Evolutionary conservation across 1,139 yeast genomes (phyloP).

Genomic region (Kodamaea fungicola): DNA sequence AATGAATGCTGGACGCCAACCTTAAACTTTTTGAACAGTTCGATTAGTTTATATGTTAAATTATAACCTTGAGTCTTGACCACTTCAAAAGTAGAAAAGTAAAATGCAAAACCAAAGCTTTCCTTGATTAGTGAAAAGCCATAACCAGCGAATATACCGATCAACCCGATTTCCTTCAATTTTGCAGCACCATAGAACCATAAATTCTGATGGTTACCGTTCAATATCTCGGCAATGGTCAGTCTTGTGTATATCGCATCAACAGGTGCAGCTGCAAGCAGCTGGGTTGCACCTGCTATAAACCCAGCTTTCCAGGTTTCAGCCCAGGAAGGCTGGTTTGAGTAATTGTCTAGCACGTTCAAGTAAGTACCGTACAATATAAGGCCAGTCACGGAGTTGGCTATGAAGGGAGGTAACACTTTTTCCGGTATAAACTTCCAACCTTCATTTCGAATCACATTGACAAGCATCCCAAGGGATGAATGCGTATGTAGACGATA

Average conservation of each 20-base stretch:
- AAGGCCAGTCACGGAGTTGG: constrained; percentile 84
- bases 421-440: constrained; percentile 86
- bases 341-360: constrained; percentile 43
- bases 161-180: constrained; percentile 67
- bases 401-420: constrained; percentile 79
- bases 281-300: constrained; percentile 81
- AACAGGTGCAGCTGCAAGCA: constrained; percentile 90
- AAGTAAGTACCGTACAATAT: constrained; percentile 82
- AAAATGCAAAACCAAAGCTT: constrained; percentile 80
- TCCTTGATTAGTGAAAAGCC: constrained; percentile 75
- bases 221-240: constrained; percentile 66
- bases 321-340: constrained; percentile 12
- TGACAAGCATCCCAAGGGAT: constrained; percentile 64
- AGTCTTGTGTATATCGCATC: constrained; percentile 88
- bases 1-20: constrained; percentile 16
- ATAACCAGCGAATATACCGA: constrained; percentile 90
- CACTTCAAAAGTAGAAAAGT: constrained; percentile 82
- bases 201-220: constrained; percentile 64
- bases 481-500: constrained; percentile 74
- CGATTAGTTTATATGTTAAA: constrained; percentile 56
- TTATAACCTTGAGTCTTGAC: constrained; percentile 66
- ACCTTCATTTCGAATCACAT: constrained; percentile 74
- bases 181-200: constrained; percentile 76
- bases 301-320: constrained; percentile 82
- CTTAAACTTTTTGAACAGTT: constrained; percentile 46